A percentile compares a stretch with the other conserved stretches of the same genome.
Evolutionary conservation across 257 asterid species (phyloP).

Genomic region (Gynochthodes officinalis): DNA sequence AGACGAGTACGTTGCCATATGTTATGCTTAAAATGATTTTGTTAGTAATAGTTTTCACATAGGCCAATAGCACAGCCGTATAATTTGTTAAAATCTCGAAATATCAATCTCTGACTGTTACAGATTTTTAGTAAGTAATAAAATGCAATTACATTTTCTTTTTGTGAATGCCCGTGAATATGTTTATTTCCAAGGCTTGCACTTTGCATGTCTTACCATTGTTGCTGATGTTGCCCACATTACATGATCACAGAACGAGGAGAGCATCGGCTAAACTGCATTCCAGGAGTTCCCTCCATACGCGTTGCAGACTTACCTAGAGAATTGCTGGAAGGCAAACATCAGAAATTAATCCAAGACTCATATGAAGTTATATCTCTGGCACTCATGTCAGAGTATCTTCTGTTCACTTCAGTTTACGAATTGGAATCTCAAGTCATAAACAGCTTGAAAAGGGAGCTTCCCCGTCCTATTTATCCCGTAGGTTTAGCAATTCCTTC

Average conservation of each 20-base stretch:
- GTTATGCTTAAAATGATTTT: too few relatives aligned
- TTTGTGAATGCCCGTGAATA: too few relatives aligned
- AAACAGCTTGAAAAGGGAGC: slow-evolving; percentile 36
- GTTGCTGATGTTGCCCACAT: too few relatives aligned
- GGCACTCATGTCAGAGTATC: slow-evolving; percentile 32
- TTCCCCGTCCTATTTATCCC: slow-evolving; percentile 48
- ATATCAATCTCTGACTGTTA: too few relatives aligned
- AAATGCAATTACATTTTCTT: too few relatives aligned
- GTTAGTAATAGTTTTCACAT: too few relatives aligned
- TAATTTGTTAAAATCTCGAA: too few relatives aligned
- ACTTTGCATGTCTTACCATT: too few relatives aligned
- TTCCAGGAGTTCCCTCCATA: slow-evolving; percentile 51
- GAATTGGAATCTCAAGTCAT: slow-evolving; percentile 51
- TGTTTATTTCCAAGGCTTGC: too few relatives aligned
- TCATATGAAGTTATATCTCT: slow-evolving; percentile 14
- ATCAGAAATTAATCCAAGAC: slow-evolving; percentile 14
- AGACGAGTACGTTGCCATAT: too few relatives aligned
- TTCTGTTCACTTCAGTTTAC: slow-evolving; percentile 37
- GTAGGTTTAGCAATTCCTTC: slow-evolving; percentile 68
- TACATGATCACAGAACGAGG: slow-evolving; percentile 27
- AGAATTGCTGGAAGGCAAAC: slow-evolving; percentile 9
- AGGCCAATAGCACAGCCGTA: too few relatives aligned
- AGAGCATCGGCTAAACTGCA: slow-evolving; percentile 36
- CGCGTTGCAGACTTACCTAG: slow-evolving; percentile 43
- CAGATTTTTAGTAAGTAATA: too few relatives aligned